Evolutionary conservation across 441 rosid genomes (phyloP), one percentile per base, ranked within the genome.

Genomic region (Brassica balearica): DNA sequence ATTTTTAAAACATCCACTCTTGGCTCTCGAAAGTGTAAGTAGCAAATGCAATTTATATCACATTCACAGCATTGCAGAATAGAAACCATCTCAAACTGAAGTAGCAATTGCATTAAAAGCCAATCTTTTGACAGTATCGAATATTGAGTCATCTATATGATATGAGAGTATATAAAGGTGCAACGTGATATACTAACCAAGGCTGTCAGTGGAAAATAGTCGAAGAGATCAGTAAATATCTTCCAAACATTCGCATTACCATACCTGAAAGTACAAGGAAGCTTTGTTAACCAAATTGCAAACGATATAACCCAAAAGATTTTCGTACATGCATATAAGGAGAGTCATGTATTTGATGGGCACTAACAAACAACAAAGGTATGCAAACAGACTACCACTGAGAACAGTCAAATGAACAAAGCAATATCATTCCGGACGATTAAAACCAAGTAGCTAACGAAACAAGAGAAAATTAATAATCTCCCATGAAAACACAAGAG

Each of bases 181-280:
- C 74, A 71, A 55, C 11, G 22, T 29, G 27, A 25, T 25, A 25
- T 69, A 86, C 90, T 85, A 69, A 89, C 90, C 89, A 89, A 83
- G 65, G 90, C 92, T 67, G 92, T 88, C 76, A 87, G 77, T 41
- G 94, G 94, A 63, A 90, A 84, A 83, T 87, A 90, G 84, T 90
- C 90, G 75, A 90, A 88, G 80, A 90, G 94, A 79, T 90, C 94
- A n/a, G 92, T 88, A 73, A 86, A 86, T 71, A 82, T 87, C 80
- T 87, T 90, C 94, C 94, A 88, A 69, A 88, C 91, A 38, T 84
- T 88, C 23, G 94, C 92, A 79, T 85, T 90, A 74, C 94, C 94
- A 72, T 90, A 87, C 86, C 91, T 87, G 88, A 71, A 81, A 61
- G 80, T 66, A 68, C 41, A 76, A 68, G 68, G 68, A 71, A 66